Percentiles rank a stretch among this genome's conserved stretches.
These are phyloP conservation scores for Terana coerulea DNA, from an alignment of 768 basidiomycete species.

Conservation along the genomic window DNA sequence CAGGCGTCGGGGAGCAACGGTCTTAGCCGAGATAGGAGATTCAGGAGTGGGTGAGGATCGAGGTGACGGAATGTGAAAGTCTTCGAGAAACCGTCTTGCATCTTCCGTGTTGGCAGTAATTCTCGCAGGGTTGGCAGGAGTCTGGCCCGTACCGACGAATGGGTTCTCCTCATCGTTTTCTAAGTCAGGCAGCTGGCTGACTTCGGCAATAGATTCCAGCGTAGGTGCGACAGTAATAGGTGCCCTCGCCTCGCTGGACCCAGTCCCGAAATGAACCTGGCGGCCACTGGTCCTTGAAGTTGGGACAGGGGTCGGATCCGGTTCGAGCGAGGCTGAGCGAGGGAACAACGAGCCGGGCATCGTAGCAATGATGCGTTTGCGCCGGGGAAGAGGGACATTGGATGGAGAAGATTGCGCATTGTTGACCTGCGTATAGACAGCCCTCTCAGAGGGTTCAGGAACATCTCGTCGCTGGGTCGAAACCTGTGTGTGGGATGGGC, in stretches of 20 bases:
- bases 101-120: constrained; percentile 5
- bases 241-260: neutral
- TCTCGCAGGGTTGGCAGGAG: neutral
- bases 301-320: constrained; percentile 27
- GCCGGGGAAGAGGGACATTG: neutral
- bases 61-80: constrained; percentile 2
- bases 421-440: neutral
- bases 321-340: constrained; percentile 64
- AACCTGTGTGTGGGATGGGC: too few species aligned
- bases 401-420: neutral
- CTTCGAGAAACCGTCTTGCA: constrained; percentile 4
- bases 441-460: neutral
- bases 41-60: constrained; percentile 7
- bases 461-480: neutral
- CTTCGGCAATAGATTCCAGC: neutral
- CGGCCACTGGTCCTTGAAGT: neutral
- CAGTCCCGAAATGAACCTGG: neutral
- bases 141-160: neutral
- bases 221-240: neutral
- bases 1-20: neutral
- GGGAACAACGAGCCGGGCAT: constrained; percentile 83
- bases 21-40: neutral
- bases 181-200: neutral
- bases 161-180: constrained; percentile 2
- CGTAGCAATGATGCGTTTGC: constrained; percentile 40